Base-by-base conservation (phyloP, 768 basidiomycete genomes). In the Lanmaoa rubissima region DNA sequence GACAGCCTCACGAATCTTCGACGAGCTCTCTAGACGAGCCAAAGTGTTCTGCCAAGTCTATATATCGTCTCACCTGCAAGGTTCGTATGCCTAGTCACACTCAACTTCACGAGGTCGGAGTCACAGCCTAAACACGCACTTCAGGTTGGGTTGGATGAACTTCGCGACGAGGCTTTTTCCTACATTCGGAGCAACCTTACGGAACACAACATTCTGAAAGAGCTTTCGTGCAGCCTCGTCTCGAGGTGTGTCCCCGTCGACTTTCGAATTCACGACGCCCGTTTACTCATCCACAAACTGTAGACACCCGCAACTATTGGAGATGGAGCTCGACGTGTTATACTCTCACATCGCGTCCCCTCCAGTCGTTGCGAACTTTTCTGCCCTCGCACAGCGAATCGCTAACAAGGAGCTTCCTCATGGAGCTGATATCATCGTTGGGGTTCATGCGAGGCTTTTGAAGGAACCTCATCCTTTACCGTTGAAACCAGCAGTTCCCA, bases 11-110 rank as follows among this genome's bases (percentile, higher is more conserved):
- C 3, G 26, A 46, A 24, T 51, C 47, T 10, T 58, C 53, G 16
- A 54, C 53, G 41, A 55, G 42, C 42, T 28, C 51, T 16, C n/a
- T 53, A 0, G 66, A 65, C 19, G 40, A 35, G 16, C 51, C 56
- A 3, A 53, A 34, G 9, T 78, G 75, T 56, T 79, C 77, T 6
- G 73, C 77, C 0, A 79, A 79, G 52, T 79, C 78, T 0, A 78
- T 78, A 73, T 79, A 76, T 55, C 73, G 78, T 35, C 64, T 79
- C 0, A 76, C 78, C 0, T 60, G 60, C 46, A 77, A 78, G 68
- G 77, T 74, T 48, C 11, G 63, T 55, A 12, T 40, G 3, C 8
- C 0, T 10, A 0, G 14, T 17, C 39, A 16, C 3, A 16, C 3
- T 26, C 7, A 35, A 10, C 7, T 21, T 26, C 40, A 2, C 5